phyloP scores from a whole-genome alignment of 805 yeast species.

The Hanseniaspora occidentalis region DNA sequence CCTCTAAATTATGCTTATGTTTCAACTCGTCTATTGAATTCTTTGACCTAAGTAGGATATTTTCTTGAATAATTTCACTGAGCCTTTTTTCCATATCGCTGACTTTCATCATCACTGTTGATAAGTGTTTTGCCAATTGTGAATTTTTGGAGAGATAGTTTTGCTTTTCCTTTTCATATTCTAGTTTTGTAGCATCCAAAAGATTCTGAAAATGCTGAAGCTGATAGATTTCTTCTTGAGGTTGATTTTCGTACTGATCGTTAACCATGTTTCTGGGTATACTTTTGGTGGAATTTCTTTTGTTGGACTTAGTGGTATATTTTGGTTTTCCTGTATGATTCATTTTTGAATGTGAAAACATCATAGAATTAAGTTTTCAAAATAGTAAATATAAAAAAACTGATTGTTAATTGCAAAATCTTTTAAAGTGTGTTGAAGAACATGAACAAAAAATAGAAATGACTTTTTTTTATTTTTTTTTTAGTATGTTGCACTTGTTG shows the following conservation, averaged over 20 bases:
- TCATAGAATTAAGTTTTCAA: too few relatives aligned
- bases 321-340: too few relatives aligned
- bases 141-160: conserved; percentile 31
- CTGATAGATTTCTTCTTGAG: conserved; percentile 8
- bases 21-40: conserved; percentile 20
- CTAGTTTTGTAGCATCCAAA: conserved; percentile 15
- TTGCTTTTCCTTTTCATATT: conserved; percentile 13
- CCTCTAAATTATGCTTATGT: conserved; percentile 26
- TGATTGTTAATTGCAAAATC: too few relatives aligned
- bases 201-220: conserved; percentile 21
- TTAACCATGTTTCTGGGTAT: too few relatives aligned
- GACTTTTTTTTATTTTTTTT: too few relatives aligned
- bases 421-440: too few relatives aligned
- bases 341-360: too few relatives aligned
- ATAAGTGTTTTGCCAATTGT: conserved; percentile 47
- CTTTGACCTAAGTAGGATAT: conserved; percentile 30
- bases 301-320: background rate
- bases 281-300: too few relatives aligned
- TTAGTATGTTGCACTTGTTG: too few relatives aligned
- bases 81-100: conserved; percentile 40
- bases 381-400: too few relatives aligned
- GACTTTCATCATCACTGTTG: conserved; percentile 37
- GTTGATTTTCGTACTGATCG: too few relatives aligned
- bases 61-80: conserved; percentile 38
- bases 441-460: too few relatives aligned